phyloP scores from a whole-genome alignment of 371 early-diverging fungal genomes.

The Syncephalastrum monosporum region DNA sequence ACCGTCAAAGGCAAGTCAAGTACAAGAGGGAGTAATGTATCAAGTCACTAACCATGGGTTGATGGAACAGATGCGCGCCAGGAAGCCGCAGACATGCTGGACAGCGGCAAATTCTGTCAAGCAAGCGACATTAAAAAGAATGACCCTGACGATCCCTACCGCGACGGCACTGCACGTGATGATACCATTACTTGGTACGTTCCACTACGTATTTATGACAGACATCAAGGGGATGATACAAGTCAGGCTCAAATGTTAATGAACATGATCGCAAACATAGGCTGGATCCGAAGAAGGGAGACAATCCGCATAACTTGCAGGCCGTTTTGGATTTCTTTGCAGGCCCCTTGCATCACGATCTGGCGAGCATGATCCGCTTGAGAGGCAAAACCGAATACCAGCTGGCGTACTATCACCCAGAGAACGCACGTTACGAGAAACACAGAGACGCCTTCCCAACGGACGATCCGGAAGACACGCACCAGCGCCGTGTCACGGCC shows the following conservation, averaged over 20 bases:
- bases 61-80: slow-evolving; percentile 24
- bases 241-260: not conserved
- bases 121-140: slow-evolving; percentile 26
- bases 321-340: slow-evolving; percentile 32
- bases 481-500: slow-evolving; percentile 64
- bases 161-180: slow-evolving; percentile 60
- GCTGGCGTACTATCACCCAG: slow-evolving; percentile 57
- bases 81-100: slow-evolving; percentile 28
- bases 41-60: no score
- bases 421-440: slow-evolving; percentile 60
- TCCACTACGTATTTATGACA: no score
- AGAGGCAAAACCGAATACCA: slow-evolving; percentile 60
- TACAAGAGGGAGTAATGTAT: no score
- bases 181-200: slow-evolving; percentile 58
- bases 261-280: slow-evolving; percentile 12
- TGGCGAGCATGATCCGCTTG: slow-evolving; percentile 47
- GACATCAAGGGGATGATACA: not conserved
- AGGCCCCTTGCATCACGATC: slow-evolving; percentile 47
- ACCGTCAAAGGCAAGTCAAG: slow-evolving; percentile 28
- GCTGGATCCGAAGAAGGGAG: slow-evolving; percentile 21
- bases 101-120: slow-evolving; percentile 25
- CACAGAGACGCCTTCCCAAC: slow-evolving; percentile 67
- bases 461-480: slow-evolving; percentile 49
- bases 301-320: slow-evolving; percentile 26
- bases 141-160: slow-evolving; percentile 55